A percentile compares a stretch with the other conserved stretches of the same genome.
phyloP scores from a whole-genome alignment of 345 rosid genomes.

The Isatis tinctoria region DNA sequence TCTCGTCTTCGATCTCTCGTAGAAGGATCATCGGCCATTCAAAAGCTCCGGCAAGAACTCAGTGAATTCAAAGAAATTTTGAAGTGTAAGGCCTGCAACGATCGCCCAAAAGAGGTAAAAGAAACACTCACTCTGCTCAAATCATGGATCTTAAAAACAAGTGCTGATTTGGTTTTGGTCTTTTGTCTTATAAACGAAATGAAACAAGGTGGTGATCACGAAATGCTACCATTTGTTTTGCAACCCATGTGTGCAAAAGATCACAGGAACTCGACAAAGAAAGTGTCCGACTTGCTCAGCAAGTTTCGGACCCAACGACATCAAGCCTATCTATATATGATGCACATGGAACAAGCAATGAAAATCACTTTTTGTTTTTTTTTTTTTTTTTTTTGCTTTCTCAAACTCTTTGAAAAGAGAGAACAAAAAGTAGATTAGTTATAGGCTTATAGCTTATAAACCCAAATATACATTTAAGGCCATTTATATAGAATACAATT shows the following conservation, averaged over 20 bases:
- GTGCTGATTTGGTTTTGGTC: constrained; percentile 2
- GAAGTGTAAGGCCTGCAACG: constrained; percentile 84
- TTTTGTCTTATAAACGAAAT: constrained; percentile 18
- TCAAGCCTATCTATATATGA: constrained; percentile 92
- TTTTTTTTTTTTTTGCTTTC: not conserved
- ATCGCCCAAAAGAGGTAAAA: constrained; percentile 85
- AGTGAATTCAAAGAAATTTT: constrained; percentile 83
- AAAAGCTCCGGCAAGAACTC: constrained; percentile 77
- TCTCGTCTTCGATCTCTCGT: constrained; percentile 49
- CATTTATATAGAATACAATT: not conserved
- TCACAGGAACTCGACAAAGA: constrained; percentile 68
- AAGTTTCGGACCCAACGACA: constrained; percentile 85
- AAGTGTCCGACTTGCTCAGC: constrained; percentile 83
- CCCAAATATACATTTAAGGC: not conserved
- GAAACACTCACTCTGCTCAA: not conserved
- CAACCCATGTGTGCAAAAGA: constrained; percentile 74
- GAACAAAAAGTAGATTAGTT: not conserved
- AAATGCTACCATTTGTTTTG: constrained; percentile 96
- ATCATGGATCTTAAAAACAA: not conserved
- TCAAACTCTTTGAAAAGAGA: not conserved
- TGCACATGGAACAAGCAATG: not conserved
- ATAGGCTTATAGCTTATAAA: not conserved
- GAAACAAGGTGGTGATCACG: constrained; percentile 90
- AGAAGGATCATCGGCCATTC: constrained; percentile 66
- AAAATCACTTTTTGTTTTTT: not conserved